Evolutionary conservation across 441 rosid genomes (phyloP), one percentile per base, ranked within the genome.

Genomic region (Croton setiger): DNA sequence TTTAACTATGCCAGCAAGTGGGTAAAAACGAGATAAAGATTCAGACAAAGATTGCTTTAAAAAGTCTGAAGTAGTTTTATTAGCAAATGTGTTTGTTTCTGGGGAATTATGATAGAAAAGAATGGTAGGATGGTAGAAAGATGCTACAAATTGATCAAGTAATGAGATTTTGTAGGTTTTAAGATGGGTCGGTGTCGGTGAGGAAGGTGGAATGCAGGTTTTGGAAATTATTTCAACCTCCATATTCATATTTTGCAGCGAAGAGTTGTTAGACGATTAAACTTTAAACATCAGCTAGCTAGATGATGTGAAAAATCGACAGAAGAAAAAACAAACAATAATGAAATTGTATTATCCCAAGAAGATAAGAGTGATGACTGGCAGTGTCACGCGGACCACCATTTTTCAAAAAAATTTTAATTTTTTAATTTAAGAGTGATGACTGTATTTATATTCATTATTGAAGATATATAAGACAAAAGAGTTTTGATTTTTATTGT

Each of bases 11-110:
- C 80, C 78, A 0, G 80, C 84, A 8, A 76, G 15, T 13, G 62
- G 78, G 43, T 75, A 69, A 48, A 67, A 78, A 18, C 66, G 49
- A 33, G 70, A 27, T n/a, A 81, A 49, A 21, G 69, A 63, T 69
- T 78, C 70, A 0, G 76, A 69, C 3, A 74, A 64, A 3, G 81
- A 80, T 27, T 51, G 43, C 69, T 75, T 60, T 41, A 78, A 45
- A 27, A 7, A 58, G 13, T 11, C 3, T 7, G 59, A 55, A 21
- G 35, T 55, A 21, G 35, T 55, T 23, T 55, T 23, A 3, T n/a
- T n/a, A n/a, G n/a, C n/a, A n/a, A n/a, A n/a, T n/a, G 59, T 12
- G 3, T 11, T 53, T 52, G 55, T 44, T 11, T 11, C 17, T 20
- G 39, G 12, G 17, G 14, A 1, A 48, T 49, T 15, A 5, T 15